Evolutionary conservation across 2,329 filamentous ascomycete species (phyloP), one percentile per base, ranked within the genome.

Genomic region (Cephalotrichum gorgonifer): DNA sequence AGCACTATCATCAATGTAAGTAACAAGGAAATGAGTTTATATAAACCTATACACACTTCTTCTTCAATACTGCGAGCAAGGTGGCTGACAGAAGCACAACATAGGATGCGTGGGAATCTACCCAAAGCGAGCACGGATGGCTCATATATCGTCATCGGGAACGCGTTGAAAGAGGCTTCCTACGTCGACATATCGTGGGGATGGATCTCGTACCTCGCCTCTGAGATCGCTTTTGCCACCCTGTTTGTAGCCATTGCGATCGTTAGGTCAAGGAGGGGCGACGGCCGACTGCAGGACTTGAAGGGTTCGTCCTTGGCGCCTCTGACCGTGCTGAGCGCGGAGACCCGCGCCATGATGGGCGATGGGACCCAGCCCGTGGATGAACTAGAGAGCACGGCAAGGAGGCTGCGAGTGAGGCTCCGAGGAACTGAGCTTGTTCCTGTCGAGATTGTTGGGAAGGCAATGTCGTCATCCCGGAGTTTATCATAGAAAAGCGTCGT

Each of bases 161-260:
- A 33, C 14, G 47, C 47, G 14, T 38, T 27, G 41, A 43, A n/a
- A 20, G 31, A 49, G 27, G 39, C 43, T 4, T 49, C 47, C 14
- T 49, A 49, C 27, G 47, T 49, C 15, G 27, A 44, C 47, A 35
- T 49, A 12, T 43, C n/a, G 3, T 49, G 47, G 47, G 47, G 39
- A 3, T 44, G 47, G 47, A 43, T 44, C 27, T 12, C 47, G 5
- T 15, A 43, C 15, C 39, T 49, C 17, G 28, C 39, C 2, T 26
- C 41, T 6, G 47, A 49, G 27, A 23, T 49, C n/a, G 5, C 15
- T 9, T 12, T 49, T 9, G 47, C 47, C 7, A 11, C 33, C 2
- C 8, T 27, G 8, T 44, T 49, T 11, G n/a, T 49, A 11, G 17
- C 11, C 20, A 43, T 14, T 20, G 35, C 20, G 7, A 20, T 12